Conservation (phyloP, 768 basidiomycete species). For the Kwoniella sp. region DNA sequence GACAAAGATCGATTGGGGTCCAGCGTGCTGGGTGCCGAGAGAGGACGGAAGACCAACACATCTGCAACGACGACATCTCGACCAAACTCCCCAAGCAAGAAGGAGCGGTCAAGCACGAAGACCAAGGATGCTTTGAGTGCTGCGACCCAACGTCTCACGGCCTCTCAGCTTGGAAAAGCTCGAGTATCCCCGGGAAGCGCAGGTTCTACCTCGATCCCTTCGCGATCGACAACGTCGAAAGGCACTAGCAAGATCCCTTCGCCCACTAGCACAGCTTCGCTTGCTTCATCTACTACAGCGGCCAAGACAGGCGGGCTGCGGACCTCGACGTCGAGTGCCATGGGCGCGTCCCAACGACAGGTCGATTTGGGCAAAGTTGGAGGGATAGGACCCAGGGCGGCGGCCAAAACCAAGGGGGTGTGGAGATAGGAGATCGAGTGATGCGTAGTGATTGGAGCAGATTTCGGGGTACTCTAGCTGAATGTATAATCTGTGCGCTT, state of each 20-base stretch:
- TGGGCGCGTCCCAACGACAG: background rate
- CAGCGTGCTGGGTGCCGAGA: slow-evolving; percentile 18
- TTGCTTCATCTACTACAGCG: background rate
- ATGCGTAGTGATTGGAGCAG: background rate
- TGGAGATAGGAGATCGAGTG: slow-evolving; percentile 12
- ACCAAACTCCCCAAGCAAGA: too few relatives aligned
- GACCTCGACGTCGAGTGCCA: background rate
- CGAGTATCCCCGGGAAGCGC: too few relatives aligned
- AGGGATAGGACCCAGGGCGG: slow-evolving; percentile 22
- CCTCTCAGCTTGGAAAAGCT: too few relatives aligned
- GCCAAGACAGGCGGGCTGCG: background rate
- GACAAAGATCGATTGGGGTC: slow-evolving; percentile 4
- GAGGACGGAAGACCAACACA: slow-evolving; percentile 24
- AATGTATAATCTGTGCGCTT: too few relatives aligned
- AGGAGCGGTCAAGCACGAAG: too few relatives aligned
- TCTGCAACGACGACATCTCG: too few relatives aligned
- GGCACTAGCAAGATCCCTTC: background rate
- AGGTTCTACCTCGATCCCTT: too few relatives aligned
- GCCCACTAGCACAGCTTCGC: background rate
- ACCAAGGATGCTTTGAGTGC: too few relatives aligned
- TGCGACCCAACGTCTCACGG: too few relatives aligned
- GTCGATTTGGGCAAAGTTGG: slow-evolving; percentile 24
- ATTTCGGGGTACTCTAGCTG: too few relatives aligned
- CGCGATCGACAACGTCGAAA: too few relatives aligned
- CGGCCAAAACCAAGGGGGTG: background rate